phyloP scores from a whole-genome alignment of 768 basidiomycete species.

The Mycena metata region DNA sequence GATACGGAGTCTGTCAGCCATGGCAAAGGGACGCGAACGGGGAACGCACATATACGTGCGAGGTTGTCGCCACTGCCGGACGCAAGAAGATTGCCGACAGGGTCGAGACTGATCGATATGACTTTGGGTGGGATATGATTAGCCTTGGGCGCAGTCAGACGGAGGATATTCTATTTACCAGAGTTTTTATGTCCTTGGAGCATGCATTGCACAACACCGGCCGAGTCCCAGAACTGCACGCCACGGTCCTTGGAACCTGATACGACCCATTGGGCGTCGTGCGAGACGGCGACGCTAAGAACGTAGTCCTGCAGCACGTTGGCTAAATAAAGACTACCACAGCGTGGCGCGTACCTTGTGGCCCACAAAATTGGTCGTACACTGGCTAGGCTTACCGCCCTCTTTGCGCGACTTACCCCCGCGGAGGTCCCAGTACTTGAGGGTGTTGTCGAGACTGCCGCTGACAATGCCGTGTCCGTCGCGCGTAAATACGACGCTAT shows the following conservation, averaged over 20 bases:
- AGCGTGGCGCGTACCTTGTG: slow-evolving; percentile 75
- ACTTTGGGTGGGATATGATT: slow-evolving; percentile 45
- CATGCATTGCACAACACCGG: slow-evolving; percentile 89
- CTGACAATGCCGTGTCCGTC: slow-evolving; percentile 93
- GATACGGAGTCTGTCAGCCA: not conserved
- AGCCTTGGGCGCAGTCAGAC: not conserved
- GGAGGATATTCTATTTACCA: slow-evolving; percentile 50
- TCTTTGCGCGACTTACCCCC: slow-evolving; percentile 64
- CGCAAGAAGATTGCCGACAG: slow-evolving; percentile 60
- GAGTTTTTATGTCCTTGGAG: slow-evolving; percentile 81
- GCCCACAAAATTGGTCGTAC: slow-evolving; percentile 81
- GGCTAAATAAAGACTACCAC: not conserved
- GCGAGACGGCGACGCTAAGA: slow-evolving; percentile 68
- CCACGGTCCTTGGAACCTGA: slow-evolving; percentile 96
- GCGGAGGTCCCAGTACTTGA: slow-evolving; percentile 91
- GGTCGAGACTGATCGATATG: slow-evolving; percentile 65
- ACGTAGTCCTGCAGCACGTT: slow-evolving; percentile 46
- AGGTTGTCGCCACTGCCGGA: slow-evolving; percentile 69
- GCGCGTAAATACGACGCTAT: slow-evolving; percentile 92
- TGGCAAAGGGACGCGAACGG: not conserved
- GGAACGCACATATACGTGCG: slow-evolving; percentile 65
- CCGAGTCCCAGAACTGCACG: slow-evolving; percentile 93
- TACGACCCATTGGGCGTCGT: slow-evolving; percentile 95
- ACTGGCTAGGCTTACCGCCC: slow-evolving; percentile 55
- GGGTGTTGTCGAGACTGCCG: slow-evolving; percentile 90